Conservation (phyloP, 176 grass and related monocot genomes). For the Tillandsia fasciculata region DNA sequence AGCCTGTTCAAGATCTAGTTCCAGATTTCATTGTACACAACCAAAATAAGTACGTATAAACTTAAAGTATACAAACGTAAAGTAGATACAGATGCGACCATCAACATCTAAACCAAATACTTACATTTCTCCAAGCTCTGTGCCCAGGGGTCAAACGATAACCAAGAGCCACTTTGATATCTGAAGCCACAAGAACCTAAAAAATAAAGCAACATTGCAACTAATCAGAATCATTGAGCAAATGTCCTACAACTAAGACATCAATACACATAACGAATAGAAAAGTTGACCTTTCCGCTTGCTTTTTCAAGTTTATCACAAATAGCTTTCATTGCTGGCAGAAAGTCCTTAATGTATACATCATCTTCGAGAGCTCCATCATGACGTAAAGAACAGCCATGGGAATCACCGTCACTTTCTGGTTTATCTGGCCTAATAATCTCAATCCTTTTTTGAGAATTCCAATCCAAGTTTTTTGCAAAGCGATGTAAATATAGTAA, state of each 20-base stretch:
- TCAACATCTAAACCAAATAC: slow-evolving; percentile 17
- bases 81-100: neutral
- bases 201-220: slow-evolving; percentile 18
- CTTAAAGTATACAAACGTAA: neutral
- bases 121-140: slow-evolving; percentile 92
- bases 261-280: slow-evolving; percentile 1
- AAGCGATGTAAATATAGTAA: slow-evolving; percentile 70
- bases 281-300: slow-evolving; percentile 55
- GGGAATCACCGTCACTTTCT: slow-evolving; percentile 25
- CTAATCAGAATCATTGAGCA: slow-evolving; percentile 23
- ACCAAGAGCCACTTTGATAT: slow-evolving; percentile 75
- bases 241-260: slow-evolving; percentile 14
- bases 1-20: slow-evolving; percentile 68
- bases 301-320: slow-evolving; percentile 89
- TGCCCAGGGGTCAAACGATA: slow-evolving; percentile 64
- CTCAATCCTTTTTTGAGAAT: slow-evolving; percentile 88
- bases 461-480: slow-evolving; percentile 70
- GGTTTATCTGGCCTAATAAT: slow-evolving; percentile 62
- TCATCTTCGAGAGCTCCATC: slow-evolving; percentile 47
- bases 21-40: neutral
- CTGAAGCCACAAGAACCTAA: slow-evolving; percentile 81
- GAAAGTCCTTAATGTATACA: slow-evolving; percentile 60
- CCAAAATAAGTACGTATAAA: neutral
- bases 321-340: slow-evolving; percentile 93
- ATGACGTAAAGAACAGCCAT: slow-evolving; percentile 29